Evolutionary conservation across 805 yeast genomes (phyloP), one percentile per base, ranked within the genome.

Genomic region (Clavispora vitiphila): DNA sequence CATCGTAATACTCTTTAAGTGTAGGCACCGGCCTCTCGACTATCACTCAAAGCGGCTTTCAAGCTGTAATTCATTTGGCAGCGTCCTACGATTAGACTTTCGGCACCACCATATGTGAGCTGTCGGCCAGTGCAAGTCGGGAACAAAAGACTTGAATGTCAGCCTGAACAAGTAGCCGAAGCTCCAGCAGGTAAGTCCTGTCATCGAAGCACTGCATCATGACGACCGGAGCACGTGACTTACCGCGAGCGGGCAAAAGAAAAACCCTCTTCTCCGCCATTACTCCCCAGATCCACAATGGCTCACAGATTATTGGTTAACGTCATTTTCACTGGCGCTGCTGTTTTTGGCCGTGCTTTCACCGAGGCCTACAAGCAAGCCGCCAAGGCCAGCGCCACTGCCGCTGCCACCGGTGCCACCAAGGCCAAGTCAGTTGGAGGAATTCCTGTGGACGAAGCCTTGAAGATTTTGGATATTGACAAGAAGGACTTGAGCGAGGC

Each of bases 361-460:
- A 76, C 88, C n/a, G 96, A 89, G 62, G 98, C 99, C 0, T 93
- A 91, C 73, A 85, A 83, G 57, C 98, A 93, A 67, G 95, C 96
- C 2, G 96, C 98, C 14, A 86, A 91, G 39, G 90, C 90, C 41
- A 81, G 95, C n/a, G 88, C 91, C 2, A 77, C 86, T 22, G 68
- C 68, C 8, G 47, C 43, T 31, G 64, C 67, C 27, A 54, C 54
- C 19, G 59, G 56, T 6, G 57, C 61, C 34, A 54, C 61, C 35
- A 67, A 66, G 53, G 74, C 77, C 40, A 69, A 77, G 23, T 80
- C 87, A 46, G 75, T 73, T 26, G 83, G 84, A 18, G 98, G 96
- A 27, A 80, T 93, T 37, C 72, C 89, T 6, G 72, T 88, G 29
- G 95, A 86, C 51, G 99, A 93, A 66, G 91, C 97, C 10, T 80